These are phyloP conservation scores for Kwoniella shandongensis DNA, from an alignment of 768 basidiomycete genomes.

Conservation along the genomic window DNA sequence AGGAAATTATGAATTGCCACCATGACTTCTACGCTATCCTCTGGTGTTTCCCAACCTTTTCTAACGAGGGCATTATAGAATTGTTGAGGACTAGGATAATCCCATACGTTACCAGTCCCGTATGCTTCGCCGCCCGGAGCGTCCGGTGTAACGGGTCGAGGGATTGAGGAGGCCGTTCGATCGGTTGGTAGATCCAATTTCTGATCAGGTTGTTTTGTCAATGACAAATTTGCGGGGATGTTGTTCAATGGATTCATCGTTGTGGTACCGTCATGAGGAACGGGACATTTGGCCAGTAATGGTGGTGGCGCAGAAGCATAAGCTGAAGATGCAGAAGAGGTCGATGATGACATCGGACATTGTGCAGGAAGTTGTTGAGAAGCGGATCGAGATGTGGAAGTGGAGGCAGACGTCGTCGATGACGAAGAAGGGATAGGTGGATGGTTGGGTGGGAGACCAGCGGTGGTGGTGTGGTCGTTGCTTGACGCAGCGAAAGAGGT, in stretches of 20 bases:
- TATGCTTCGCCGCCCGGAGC: slow-evolving; percentile 37
- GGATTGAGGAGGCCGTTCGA: slow-evolving; percentile 81
- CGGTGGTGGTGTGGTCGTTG: slow-evolving; percentile 4
- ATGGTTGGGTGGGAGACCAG: slow-evolving; percentile 27
- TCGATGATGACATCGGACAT: slow-evolving; percentile 34
- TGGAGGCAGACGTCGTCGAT: slow-evolving; percentile 5
- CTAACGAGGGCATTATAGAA: slow-evolving; percentile 95
- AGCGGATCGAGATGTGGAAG: no score
- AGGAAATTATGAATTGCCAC: slow-evolving; percentile 97
- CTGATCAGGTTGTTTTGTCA: slow-evolving; percentile 69
- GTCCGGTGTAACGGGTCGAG: slow-evolving; percentile 57
- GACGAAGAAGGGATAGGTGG: slow-evolving; percentile 32
- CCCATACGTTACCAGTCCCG: slow-evolving; percentile 61
- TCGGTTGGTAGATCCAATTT: slow-evolving; percentile 65
- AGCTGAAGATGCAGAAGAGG: slow-evolving; percentile 8
- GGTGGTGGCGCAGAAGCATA: background rate
- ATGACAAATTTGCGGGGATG: slow-evolving; percentile 64
- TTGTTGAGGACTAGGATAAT: slow-evolving; percentile 95
- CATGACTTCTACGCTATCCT: slow-evolving; percentile 88
- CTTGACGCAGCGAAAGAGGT: slow-evolving; percentile 8
- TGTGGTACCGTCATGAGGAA: slow-evolving; percentile 45
- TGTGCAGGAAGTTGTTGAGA: slow-evolving; percentile 29
- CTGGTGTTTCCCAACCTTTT: slow-evolving; percentile 97
- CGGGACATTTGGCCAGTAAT: slow-evolving; percentile 53
- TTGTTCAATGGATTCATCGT: slow-evolving; percentile 72